phyloP scores from a whole-genome alignment of 495 filamentous ascomycete species.

The Haplographium delicatum region DNA sequence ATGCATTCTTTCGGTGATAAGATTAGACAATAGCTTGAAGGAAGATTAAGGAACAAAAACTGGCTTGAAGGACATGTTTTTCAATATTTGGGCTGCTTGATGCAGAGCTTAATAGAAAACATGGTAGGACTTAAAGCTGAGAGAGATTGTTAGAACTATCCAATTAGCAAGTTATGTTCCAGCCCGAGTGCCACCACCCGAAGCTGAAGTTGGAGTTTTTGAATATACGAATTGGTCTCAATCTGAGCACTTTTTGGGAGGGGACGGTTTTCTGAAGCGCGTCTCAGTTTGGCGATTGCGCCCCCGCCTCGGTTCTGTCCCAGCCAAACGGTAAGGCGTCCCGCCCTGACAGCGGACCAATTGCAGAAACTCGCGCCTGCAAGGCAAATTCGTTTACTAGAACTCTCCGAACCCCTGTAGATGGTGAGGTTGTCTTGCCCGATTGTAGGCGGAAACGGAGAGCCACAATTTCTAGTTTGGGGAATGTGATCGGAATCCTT shows the following conservation, averaged over 20 bases:
- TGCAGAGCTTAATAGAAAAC: slow-evolving; percentile 11
- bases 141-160: not conserved
- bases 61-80: not conserved
- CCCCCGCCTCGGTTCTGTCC: not conserved
- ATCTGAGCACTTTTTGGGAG: not conserved
- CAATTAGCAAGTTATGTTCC: slow-evolving; percentile 26
- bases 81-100: not conserved
- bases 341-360: not conserved
- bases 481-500: no score
- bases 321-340: not conserved
- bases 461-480: no score
- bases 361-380: not conserved
- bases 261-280: not conserved
- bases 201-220: slow-evolving; percentile 1
- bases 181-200: slow-evolving; percentile 7
- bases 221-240: not conserved
- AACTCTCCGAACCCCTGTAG: no score
- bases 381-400: no score
- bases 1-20: slow-evolving; percentile 17
- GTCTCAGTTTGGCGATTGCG: not conserved
- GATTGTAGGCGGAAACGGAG: no score
- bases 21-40: not conserved
- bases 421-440: no score
- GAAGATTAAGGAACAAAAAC: not conserved
- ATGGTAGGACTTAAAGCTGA: not conserved